A percentile compares a stretch with the other conserved stretches of the same genome.
These are phyloP conservation scores for Rhodotorula sp. DNA, from an alignment of 1,284 basidiomycete species.

Conservation along the genomic window DNA sequence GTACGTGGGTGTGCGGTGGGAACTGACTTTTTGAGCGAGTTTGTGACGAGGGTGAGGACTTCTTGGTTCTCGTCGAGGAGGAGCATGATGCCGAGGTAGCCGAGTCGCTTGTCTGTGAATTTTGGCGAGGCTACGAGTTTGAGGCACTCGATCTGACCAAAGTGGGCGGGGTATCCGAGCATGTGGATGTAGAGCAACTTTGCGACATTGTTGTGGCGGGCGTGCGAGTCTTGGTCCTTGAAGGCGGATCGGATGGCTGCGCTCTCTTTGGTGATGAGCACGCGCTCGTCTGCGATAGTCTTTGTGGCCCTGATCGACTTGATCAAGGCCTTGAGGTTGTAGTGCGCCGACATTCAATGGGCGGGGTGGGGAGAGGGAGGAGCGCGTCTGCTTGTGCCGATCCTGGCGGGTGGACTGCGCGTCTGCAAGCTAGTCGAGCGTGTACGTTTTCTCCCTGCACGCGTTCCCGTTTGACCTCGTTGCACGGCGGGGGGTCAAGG, in stretches of 20 bases:
- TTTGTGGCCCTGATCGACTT: slow-evolving; percentile 56
- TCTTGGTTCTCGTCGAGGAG: slow-evolving; percentile 97
- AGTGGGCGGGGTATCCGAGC: slow-evolving; percentile 98
- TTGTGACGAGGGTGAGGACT: slow-evolving; percentile 95
- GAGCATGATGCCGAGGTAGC: slow-evolving; percentile 97
- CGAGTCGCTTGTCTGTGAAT: slow-evolving; percentile 94
- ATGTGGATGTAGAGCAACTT: slow-evolving; percentile 99
- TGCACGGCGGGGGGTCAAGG: too few relatives aligned
- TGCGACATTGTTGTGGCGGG: slow-evolving; percentile 94
- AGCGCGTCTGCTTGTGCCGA: background rate
- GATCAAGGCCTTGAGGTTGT: slow-evolving; percentile 50
- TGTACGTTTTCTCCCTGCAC: too few relatives aligned
- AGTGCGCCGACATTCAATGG: slow-evolving; percentile 4
- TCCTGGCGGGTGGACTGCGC: too few relatives aligned
- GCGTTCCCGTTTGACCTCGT: too few relatives aligned
- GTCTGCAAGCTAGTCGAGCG: too few relatives aligned
- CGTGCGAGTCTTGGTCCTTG: slow-evolving; percentile 90
- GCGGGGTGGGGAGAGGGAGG: background rate
- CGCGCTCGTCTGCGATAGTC: slow-evolving; percentile 97
- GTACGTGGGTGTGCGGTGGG: background rate
- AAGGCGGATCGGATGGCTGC: slow-evolving; percentile 97
- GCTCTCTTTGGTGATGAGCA: slow-evolving; percentile 96
- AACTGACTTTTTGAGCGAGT: slow-evolving; percentile 94
- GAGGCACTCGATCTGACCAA: slow-evolving; percentile 98
- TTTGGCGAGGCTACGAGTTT: slow-evolving; percentile 95